Base-by-base conservation (phyloP, 2,329 filamentous ascomycete species). In the Fusarium sp. region DNA sequence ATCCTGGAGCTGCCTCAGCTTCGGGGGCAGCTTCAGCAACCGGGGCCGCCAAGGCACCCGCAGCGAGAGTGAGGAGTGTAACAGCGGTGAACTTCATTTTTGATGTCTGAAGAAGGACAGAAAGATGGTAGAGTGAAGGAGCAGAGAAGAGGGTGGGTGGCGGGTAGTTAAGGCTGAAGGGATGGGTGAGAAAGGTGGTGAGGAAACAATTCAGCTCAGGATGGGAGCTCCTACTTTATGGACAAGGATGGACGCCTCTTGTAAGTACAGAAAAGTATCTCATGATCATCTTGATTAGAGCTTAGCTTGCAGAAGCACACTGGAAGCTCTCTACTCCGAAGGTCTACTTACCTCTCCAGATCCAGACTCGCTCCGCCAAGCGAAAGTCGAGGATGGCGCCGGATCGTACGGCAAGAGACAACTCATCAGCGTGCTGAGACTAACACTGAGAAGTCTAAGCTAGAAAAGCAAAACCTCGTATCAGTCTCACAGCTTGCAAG, bases 21-120 rank as follows among this genome's bases (percentile, higher is more conserved):
- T 73, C 68, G 1, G 63, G 60, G 9, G 29, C 63, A 16, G 77
- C 66, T 27, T 70, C 69, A 27, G 69, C 49, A 38, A 41, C 74
- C 19, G 79, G 77, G 23, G 76, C 74, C 8, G 77, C 75, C 15
- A 80, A 41, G 41, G 66, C 65, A 33, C 75, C 79, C 21, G 74
- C 68, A 38, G 74, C 60, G 54, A 74, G 67, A 48, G 77, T 69
- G 56, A 79, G 59, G 35, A 80, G 54, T 46, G 76, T 61, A 48
- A 77, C 46, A 55, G 72, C 39, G 38, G 76, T 67, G 39, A 80
- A 59, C 76, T 80, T 81, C 80, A 82, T 82, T 10, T 11, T 61
- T 79, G 39, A 25, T 60, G 14, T 45, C 49, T 54, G 25, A 45
- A 25, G 14, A 35, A 18, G 10, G 27, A 49, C 16, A 15, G 12